Percentiles rank a stretch among this genome's conserved stretches.
Conservation (phyloP, 2,329 filamentous ascomycete genomes). For the Pseudopyricularia javanii region DNA sequence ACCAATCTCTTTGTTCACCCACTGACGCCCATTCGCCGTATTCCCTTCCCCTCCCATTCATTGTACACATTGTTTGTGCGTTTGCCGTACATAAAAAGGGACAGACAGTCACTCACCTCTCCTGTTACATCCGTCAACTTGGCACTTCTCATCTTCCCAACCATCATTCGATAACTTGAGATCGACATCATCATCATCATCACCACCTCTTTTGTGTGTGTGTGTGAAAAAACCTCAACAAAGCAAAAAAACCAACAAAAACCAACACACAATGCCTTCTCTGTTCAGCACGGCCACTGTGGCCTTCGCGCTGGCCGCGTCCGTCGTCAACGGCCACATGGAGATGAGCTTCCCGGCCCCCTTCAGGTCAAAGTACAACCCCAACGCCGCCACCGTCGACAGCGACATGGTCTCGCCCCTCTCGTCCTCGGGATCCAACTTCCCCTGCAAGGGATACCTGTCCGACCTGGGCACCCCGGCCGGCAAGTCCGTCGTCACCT, state of each 20-base stretch:
- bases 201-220: background rate
- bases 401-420: constrained; percentile 64
- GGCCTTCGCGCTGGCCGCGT: constrained; percentile 8
- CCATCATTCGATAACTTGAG: background rate
- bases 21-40: background rate
- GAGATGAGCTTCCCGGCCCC: constrained; percentile 40
- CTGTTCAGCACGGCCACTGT: background rate
- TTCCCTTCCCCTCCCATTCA: no score
- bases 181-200: background rate
- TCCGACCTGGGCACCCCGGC: constrained; percentile 31
- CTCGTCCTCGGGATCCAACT: constrained; percentile 46
- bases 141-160: background rate
- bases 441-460: constrained; percentile 61
- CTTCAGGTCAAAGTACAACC: constrained; percentile 40
- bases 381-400: constrained; percentile 39
- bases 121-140: background rate
- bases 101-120: background rate
- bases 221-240: background rate
- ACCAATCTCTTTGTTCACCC: background rate
- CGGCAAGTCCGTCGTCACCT: constrained; percentile 45
- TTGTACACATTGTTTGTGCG: background rate
- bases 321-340: constrained; percentile 40
- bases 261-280: background rate
- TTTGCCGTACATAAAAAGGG: background rate
- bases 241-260: background rate